Percentiles rank a stretch among this genome's conserved stretches.
phyloP scores from a whole-genome alignment of 1,139 yeast genomes.

The Suhomyces bribrorum region DNA sequence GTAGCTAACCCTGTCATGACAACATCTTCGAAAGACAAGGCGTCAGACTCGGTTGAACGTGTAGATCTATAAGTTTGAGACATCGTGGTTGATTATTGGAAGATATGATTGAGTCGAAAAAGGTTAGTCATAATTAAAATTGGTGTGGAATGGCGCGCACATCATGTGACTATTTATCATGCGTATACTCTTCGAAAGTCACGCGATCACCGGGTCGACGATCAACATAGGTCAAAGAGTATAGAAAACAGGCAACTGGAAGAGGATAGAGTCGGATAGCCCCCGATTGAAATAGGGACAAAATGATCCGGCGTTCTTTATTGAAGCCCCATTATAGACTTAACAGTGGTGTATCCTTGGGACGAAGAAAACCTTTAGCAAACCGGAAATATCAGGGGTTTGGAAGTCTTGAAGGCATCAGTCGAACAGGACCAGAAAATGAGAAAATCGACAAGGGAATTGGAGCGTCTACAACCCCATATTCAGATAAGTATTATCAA shows the following conservation, averaged over 20 bases:
- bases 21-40: slow-evolving; percentile 83
- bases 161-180: neutral
- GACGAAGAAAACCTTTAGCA: too few relatives aligned
- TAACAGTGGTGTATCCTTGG: slow-evolving; percentile 4
- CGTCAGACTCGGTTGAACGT: slow-evolving; percentile 59
- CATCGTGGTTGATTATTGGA: slow-evolving; percentile 16
- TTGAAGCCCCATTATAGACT: slow-evolving; percentile 9
- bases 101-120: neutral
- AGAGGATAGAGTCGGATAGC: neutral
- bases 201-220: slow-evolving; percentile 3
- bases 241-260: neutral
- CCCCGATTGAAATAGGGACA: neutral
- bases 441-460: neutral
- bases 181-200: neutral
- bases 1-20: slow-evolving; percentile 92
- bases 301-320: slow-evolving; percentile 13
- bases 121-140: slow-evolving; percentile 10
- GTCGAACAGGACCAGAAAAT: slow-evolving; percentile 4
- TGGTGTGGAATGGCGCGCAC: slow-evolving; percentile 5
- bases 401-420: slow-evolving; percentile 8
- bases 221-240: neutral
- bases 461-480: slow-evolving; percentile 20
- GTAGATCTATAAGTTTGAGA: slow-evolving; percentile 78
- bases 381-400: slow-evolving; percentile 5
- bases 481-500: slow-evolving; percentile 30